These are phyloP conservation scores for Mycosphaerelloides madeirae DNA, from an alignment of 2,329 filamentous ascomycete species.

Conservation along the genomic window DNA sequence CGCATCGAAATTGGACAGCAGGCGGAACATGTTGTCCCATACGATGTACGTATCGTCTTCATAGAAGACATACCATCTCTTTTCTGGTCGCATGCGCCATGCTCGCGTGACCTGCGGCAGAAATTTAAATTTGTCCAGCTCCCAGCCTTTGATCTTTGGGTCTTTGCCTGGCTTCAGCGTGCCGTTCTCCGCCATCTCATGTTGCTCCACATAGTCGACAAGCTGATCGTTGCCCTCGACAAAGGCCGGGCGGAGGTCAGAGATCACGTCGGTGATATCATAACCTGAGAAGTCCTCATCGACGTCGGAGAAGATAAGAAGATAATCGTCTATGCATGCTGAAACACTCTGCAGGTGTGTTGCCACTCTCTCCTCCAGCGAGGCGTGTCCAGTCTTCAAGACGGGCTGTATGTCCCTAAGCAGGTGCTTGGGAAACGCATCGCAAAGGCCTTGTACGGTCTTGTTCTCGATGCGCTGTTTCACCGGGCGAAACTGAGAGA, in stretches of 20 bases:
- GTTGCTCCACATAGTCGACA: neutral
- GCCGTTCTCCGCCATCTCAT: neutral
- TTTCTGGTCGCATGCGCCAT: conserved; percentile 34
- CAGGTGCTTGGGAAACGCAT: neutral
- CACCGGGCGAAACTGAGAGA: no score
- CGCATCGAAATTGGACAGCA: conserved; percentile 1
- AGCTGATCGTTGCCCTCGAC: neutral
- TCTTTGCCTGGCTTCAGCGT: neutral
- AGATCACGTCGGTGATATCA: neutral
- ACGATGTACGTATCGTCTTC: conserved; percentile 55
- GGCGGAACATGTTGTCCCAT: conserved; percentile 38
- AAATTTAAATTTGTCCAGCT: conserved; percentile 49
- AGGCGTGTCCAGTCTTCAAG: conserved; percentile 3
- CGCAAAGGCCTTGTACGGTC: no score
- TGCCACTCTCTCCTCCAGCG: neutral
- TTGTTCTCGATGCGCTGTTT: no score
- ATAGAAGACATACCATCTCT: conserved; percentile 56
- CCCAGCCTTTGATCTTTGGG: conserved; percentile 21
- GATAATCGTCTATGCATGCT: neutral
- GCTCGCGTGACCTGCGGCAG: conserved; percentile 41
- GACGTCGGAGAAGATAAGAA: conserved; percentile 2
- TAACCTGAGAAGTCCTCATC: neutral
- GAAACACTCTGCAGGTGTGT: neutral
- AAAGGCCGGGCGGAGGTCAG: neutral
- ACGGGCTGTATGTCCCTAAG: conserved; percentile 3